Evolutionary conservation across 1,139 yeast species (phyloP).

Genomic region (Lodderomyces orthopsilosis): DNA sequence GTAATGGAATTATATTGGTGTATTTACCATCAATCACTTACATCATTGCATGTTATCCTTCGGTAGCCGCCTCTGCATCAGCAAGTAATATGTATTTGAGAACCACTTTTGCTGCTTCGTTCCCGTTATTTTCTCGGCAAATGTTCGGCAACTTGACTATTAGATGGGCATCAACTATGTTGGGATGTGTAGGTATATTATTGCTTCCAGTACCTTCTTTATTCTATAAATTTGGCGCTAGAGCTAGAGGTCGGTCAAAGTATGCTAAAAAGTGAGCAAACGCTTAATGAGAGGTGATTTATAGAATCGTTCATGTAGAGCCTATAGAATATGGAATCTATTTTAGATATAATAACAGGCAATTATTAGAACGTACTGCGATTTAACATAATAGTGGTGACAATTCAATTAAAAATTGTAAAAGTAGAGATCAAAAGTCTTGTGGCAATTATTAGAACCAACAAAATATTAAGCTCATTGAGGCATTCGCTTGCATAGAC

Average conservation of each 20-base stretch:
- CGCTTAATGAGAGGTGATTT: background rate
- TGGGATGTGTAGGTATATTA: constrained; percentile 63
- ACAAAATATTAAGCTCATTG: too few species aligned
- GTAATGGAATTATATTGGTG: constrained; percentile 70
- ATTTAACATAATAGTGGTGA: too few species aligned
- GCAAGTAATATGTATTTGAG: constrained; percentile 82
- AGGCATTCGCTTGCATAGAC: too few species aligned
- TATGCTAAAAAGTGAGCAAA: constrained; percentile 49
- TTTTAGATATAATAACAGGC: too few species aligned
- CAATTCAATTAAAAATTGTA: too few species aligned
- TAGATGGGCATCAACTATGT: constrained; percentile 79
- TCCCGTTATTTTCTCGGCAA: constrained; percentile 52
- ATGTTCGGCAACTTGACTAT: constrained; percentile 75
- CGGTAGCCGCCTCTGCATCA: constrained; percentile 84
- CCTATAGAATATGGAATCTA: too few species aligned
- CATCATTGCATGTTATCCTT: constrained; percentile 72
- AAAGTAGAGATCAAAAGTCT: too few species aligned
- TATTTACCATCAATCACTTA: constrained; percentile 78
- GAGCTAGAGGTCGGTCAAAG: constrained; percentile 59
- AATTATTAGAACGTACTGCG: too few species aligned
- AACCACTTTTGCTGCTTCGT: constrained; percentile 53
- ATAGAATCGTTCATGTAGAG: too few species aligned
- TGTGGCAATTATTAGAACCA: too few species aligned
- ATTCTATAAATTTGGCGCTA: constrained; percentile 63
- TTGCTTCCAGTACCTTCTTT: constrained; percentile 72